Conservation (phyloP, 495 filamentous ascomycete species). For the Xylaria grammica region DNA sequence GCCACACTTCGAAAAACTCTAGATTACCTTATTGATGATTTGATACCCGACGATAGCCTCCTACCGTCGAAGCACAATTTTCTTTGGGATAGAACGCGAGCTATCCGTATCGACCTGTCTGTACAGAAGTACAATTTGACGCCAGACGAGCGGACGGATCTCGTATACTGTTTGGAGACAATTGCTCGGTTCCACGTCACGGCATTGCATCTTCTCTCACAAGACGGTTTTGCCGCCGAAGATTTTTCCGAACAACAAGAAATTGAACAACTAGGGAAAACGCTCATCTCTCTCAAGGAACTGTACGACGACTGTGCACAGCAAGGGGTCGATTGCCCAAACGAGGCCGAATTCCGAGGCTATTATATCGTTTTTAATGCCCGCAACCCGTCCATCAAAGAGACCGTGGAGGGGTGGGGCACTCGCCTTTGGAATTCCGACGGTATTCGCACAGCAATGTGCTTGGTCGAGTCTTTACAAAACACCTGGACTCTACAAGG, state of each 20-base stretch:
- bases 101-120: conserved; percentile 88
- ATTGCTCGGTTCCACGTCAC: conserved; percentile 92
- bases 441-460: conserved; percentile 49
- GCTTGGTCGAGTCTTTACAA: conserved; percentile 51
- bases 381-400: conserved; percentile 74
- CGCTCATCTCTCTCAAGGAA: conserved; percentile 84
- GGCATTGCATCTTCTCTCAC: conserved; percentile 82
- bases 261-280: conserved; percentile 87
- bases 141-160: conserved; percentile 64
- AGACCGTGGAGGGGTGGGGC: conserved; percentile 79
- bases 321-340: conserved; percentile 55
- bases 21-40: conserved; percentile 79
- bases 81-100: conserved; percentile 91
- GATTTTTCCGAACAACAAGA: conserved; percentile 90
- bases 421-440: conserved; percentile 70
- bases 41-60: conserved; percentile 67
- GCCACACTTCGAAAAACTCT: conserved; percentile 73
- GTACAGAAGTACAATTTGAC: conserved; percentile 77
- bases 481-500: conserved; percentile 69
- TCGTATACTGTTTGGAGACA: conserved; percentile 82
- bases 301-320: conserved; percentile 78
- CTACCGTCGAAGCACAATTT: conserved; percentile 80
- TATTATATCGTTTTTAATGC: conserved; percentile 89
- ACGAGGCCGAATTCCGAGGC: conserved; percentile 89
- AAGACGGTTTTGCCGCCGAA: conserved; percentile 62